These are phyloP conservation scores for Ophiocordyceps sinensis DNA, from an alignment of 2,329 filamentous ascomycete genomes.

Conservation along the genomic window DNA sequence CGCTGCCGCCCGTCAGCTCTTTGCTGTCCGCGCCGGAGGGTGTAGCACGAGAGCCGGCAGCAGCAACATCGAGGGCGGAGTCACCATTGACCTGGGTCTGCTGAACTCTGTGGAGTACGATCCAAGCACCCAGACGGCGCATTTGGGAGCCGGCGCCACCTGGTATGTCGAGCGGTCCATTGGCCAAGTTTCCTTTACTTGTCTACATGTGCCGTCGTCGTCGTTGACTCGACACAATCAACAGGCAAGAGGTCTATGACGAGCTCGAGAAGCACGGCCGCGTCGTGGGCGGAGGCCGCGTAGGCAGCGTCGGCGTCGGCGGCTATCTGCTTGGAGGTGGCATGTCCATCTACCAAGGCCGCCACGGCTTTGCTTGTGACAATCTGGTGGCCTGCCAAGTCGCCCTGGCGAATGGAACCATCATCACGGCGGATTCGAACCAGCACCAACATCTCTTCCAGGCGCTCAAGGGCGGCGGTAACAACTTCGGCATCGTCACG, in stretches of 20 bases:
- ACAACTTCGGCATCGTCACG: constrained; percentile 41
- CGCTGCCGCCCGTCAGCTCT: neutral
- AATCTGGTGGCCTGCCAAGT: constrained; percentile 8
- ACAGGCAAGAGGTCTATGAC: no score
- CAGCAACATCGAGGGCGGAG: neutral
- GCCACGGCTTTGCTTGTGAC: constrained; percentile 10
- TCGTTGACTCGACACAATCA: no score
- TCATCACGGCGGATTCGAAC: constrained; percentile 23
- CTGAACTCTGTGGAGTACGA: no score
- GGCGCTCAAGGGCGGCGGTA: constrained; percentile 40
- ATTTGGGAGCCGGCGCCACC: no score
- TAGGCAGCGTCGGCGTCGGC: constrained; percentile 7
- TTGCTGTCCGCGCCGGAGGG: neutral
- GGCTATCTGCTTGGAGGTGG: constrained; percentile 12
- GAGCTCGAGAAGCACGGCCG: no score
- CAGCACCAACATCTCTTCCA: constrained; percentile 38
- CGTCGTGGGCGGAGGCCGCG: neutral
- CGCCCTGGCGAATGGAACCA: constrained; percentile 27
- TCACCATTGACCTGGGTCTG: neutral
- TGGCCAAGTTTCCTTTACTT: no score
- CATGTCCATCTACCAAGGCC: constrained; percentile 9
- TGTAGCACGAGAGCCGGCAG: neutral
- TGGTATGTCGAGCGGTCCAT: no score
- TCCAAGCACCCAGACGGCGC: no score
- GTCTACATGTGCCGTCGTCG: no score